phyloP scores from a whole-genome alignment of 768 basidiomycete genomes.

The Punctularia strigosozonata region DNA sequence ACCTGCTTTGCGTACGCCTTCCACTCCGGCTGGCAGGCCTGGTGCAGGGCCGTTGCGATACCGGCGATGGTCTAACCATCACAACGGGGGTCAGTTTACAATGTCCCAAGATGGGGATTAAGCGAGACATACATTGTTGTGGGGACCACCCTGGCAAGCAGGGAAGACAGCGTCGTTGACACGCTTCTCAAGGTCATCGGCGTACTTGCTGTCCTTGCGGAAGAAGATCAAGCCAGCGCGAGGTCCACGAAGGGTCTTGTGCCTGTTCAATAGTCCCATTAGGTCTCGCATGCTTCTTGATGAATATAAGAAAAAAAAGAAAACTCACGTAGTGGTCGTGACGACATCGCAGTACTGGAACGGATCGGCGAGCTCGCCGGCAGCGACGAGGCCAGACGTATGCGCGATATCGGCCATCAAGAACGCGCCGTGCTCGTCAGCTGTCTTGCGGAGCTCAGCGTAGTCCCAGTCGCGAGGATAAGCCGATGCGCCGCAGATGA shows the following conservation, averaged over 20 bases:
- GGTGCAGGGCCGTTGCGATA: slow-evolving; percentile 85
- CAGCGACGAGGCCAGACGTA: slow-evolving; percentile 91
- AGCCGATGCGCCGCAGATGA: slow-evolving; percentile 97
- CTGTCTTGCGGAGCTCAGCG: slow-evolving; percentile 62
- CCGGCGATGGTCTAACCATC: slow-evolving; percentile 75
- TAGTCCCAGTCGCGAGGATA: slow-evolving; percentile 99
- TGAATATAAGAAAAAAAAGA: background rate
- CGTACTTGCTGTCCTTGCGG: slow-evolving; percentile 77
- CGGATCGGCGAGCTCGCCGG: slow-evolving; percentile 79
- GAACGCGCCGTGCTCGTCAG: slow-evolving; percentile 82
- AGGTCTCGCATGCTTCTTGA: too few relatives aligned
- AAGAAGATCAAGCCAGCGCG: slow-evolving; percentile 98
- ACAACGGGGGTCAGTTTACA: background rate
- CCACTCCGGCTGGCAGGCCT: slow-evolving; percentile 83
- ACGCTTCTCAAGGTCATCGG: slow-evolving; percentile 86
- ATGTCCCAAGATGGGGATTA: background rate
- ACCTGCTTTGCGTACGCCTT: slow-evolving; percentile 92
- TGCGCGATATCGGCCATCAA: slow-evolving; percentile 97
- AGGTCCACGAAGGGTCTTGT: slow-evolving; percentile 98
- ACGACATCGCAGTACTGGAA: slow-evolving; percentile 97
- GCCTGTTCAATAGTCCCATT: slow-evolving; percentile 36
- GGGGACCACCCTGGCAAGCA: slow-evolving; percentile 98
- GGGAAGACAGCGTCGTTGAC: slow-evolving; percentile 99
- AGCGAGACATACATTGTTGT: slow-evolving; percentile 71
- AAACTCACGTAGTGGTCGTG: slow-evolving; percentile 83